Evolutionary conservation across 495 filamentous ascomycete genomes (phyloP), one percentile per base, ranked within the genome.

Genomic region (Gamarada debralockiae): DNA sequence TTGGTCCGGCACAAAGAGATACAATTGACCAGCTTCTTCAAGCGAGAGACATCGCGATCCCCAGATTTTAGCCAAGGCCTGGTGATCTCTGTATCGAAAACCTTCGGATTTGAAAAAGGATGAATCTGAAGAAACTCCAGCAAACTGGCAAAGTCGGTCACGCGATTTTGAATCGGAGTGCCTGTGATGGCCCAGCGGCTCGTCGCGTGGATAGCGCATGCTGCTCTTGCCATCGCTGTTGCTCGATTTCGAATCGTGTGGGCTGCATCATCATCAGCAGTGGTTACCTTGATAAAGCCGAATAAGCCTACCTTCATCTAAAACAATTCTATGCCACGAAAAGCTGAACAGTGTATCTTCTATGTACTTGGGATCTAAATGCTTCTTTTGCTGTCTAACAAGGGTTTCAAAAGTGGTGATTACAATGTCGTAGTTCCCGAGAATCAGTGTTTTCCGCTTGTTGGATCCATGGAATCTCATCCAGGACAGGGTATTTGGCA

Each of bases 1-100:
- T 70, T 74, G 3, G 68, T 45, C 29, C 73, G 61, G 5, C 73
- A 64, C 0, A 75, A 50, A 9, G 67, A 34, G 0, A 74, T 37
- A 37, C 65, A 68, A 2, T 42, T 60, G 4, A 67, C 39, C 1
- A 75, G 65, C 6, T 46, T 56, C 53, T 72, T 72, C n/a, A 75
- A 48, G 24, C 65, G 57, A 20, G 63, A 56, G 13, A 68, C 57
- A 3, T 63, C 64, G 27, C 27, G 27, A 29, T 10, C 27, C 27
- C 27, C 27, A 5, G 5, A 29, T 10, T 29, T 29, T 10, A 29
- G 10, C 27, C 27, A 29, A 5, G 48, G 52, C 10, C 56, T 50
- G 14, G 38, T 24, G 2, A 69, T 58, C n/a, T 65, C 50, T 2
- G 49, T 36, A 15, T 57, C 60, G 36, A 66, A 70, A 3, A 52